Evolutionary conservation across 768 basidiomycete species (phyloP).

Genomic region (Hericium coralloides): DNA sequence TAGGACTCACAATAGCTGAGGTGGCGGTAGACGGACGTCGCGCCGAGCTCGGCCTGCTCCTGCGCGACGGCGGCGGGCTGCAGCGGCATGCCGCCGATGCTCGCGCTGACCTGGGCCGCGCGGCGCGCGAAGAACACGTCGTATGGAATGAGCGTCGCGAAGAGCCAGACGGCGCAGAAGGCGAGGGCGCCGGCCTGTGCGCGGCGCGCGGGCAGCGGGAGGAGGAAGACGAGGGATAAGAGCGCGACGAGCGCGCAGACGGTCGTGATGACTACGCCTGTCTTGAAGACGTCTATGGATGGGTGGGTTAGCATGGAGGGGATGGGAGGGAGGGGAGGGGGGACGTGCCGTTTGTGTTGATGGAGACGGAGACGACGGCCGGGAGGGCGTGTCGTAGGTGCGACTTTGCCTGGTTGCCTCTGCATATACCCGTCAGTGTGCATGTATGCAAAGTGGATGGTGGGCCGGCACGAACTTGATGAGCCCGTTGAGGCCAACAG

Average conservation of each 20-base stretch:
- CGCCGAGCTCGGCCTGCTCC: constrained; percentile 28
- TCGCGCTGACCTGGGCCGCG: constrained; percentile 35
- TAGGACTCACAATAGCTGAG: constrained; percentile 37
- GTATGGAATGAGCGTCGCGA: constrained; percentile 40
- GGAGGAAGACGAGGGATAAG: constrained; percentile 23
- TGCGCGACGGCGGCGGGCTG: constrained; percentile 28
- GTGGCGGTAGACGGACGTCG: constrained; percentile 34
- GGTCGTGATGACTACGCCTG: constrained; percentile 10
- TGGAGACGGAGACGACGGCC: constrained; percentile 5
- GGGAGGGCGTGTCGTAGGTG: constrained; percentile 1
- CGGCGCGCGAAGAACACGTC: constrained; percentile 37
- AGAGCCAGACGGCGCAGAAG: constrained; percentile 37
- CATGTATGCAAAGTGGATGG: background rate
- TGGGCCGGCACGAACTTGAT: constrained; percentile 17
- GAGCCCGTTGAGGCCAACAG: constrained; percentile 24
- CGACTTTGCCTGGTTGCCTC: constrained; percentile 8
- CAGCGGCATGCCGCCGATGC: constrained; percentile 27
- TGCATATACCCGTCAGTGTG: background rate
- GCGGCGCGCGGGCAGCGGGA: constrained; percentile 13
- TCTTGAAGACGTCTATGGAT: constrained; percentile 15
- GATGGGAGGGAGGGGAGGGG: constrained; percentile 13
- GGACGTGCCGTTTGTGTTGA: constrained; percentile 12
- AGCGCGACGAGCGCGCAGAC: constrained; percentile 22
- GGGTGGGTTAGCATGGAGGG: constrained; percentile 6
- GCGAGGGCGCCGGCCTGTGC: constrained; percentile 30